A percentile compares a stretch with the other conserved stretches of the same genome.
Conservation (phyloP, 306 rosid species). For the Vigna unguiculata region DNA sequence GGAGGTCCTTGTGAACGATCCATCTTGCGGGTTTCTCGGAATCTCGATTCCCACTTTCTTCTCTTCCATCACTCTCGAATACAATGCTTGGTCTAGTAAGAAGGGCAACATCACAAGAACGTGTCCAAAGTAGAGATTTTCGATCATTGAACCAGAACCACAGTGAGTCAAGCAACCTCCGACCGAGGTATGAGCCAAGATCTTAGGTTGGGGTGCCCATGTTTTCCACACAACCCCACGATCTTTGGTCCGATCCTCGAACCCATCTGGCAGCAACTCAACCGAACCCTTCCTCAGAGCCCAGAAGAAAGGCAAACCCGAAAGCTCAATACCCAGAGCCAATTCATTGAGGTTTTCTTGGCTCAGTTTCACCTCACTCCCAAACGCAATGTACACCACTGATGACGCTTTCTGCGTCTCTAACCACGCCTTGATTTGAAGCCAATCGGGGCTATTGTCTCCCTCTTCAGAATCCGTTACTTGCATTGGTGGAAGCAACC, state of each 20-base stretch:
- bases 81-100: constrained; percentile 49
- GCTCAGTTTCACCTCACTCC: constrained; percentile 65
- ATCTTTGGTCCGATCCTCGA: constrained; percentile 54
- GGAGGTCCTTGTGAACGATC: constrained; percentile 42
- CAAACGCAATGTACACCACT: constrained; percentile 68
- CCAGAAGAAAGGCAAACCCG: constrained; percentile 69
- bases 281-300: constrained; percentile 49
- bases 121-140: constrained; percentile 54
- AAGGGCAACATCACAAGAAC: constrained; percentile 54
- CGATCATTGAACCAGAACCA: constrained; percentile 63
- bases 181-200: constrained; percentile 58
- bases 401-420: constrained; percentile 41
- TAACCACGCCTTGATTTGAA: constrained; percentile 49
- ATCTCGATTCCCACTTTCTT: constrained; percentile 53
- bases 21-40: constrained; percentile 46
- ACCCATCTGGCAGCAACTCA: constrained; percentile 62
- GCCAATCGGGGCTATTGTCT: constrained; percentile 45
- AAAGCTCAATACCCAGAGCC: constrained; percentile 57
- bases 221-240: constrained; percentile 54
- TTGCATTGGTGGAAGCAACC: constrained; percentile 48
- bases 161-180: constrained; percentile 66
- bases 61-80: constrained; percentile 56
- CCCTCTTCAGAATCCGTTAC: constrained; percentile 27
- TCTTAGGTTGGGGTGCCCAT: constrained; percentile 68
- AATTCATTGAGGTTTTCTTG: constrained; percentile 48